A percentile compares a stretch with the other conserved stretches of the same genome.
Evolutionary conservation across 2,329 filamentous ascomycete species (phyloP).

Genomic region (Magnaporthales sp.): DNA sequence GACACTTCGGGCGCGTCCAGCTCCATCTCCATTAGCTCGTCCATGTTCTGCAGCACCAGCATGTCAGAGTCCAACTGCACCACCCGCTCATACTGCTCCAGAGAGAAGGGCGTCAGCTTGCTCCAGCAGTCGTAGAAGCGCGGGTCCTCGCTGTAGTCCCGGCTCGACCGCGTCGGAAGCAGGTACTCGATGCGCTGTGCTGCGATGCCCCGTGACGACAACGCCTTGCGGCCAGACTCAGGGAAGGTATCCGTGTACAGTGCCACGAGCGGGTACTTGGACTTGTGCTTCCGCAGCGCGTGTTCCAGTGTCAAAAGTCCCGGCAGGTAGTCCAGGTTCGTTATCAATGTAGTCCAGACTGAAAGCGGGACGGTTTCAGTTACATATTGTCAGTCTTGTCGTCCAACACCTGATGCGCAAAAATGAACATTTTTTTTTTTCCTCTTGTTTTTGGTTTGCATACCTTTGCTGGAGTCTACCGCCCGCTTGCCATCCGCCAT

Average conservation of each 20-base stretch:
- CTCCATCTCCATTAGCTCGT: slow-evolving; percentile 78
- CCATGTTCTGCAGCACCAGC: slow-evolving; percentile 78
- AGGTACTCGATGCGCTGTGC: slow-evolving; percentile 65
- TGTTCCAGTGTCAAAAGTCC: slow-evolving; percentile 76
- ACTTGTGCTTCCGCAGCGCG: slow-evolving; percentile 56
- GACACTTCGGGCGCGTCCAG: slow-evolving; percentile 29
- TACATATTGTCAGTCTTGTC: not conserved
- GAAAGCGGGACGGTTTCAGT: slow-evolving; percentile 11
- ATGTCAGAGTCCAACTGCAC: slow-evolving; percentile 87
- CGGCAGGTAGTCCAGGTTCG: slow-evolving; percentile 72
- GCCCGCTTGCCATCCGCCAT: slow-evolving; percentile 24
- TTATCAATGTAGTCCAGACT: slow-evolving; percentile 88
- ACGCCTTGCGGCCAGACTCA: slow-evolving; percentile 55
- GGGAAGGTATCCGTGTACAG: slow-evolving; percentile 78
- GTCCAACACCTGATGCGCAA: too few species aligned
- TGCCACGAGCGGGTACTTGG: slow-evolving; percentile 70
- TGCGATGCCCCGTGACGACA: slow-evolving; percentile 60
- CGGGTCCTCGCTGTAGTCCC: slow-evolving; percentile 65
- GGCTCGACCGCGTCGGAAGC: slow-evolving; percentile 51
- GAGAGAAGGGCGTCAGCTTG: slow-evolving; percentile 71
- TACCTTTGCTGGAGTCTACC: slow-evolving; percentile 21
- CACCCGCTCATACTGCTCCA: slow-evolving; percentile 68
- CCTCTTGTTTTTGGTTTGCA: slow-evolving; percentile 1
- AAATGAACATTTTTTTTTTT: slow-evolving; percentile 1
- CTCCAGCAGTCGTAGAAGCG: slow-evolving; percentile 89